Conservation (phyloP, 495 filamentous ascomycete genomes). For the Tuber melanosporum region DNA sequence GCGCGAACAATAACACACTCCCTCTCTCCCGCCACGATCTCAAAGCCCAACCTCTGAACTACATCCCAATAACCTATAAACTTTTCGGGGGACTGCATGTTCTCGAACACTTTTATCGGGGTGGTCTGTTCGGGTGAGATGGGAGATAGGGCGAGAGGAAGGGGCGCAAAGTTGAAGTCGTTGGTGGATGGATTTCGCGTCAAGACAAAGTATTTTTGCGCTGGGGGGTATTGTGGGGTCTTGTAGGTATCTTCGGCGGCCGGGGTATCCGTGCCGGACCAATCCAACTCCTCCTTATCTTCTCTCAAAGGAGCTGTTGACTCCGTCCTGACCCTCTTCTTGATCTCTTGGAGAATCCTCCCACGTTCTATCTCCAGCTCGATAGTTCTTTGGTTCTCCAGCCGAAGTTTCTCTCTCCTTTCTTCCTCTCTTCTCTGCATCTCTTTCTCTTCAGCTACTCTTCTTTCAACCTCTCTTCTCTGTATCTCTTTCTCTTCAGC, state of each 20-base stretch:
- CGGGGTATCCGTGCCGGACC: constrained; percentile 21
- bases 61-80: constrained; percentile 25
- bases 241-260: constrained; percentile 21
- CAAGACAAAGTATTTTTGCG: constrained; percentile 19
- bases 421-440: not conserved
- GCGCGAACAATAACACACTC: constrained; percentile 24
- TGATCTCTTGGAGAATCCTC: not conserved
- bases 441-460: not conserved
- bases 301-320: not conserved
- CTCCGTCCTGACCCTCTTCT: not conserved
- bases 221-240: not conserved
- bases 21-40: constrained; percentile 17
- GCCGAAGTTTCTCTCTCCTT: not conserved
- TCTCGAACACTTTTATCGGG: constrained; percentile 27
- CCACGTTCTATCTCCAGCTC: not conserved
- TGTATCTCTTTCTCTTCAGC: not conserved
- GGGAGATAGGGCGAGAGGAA: constrained; percentile 8
- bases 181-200: constrained; percentile 8
- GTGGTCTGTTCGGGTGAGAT: constrained; percentile 11
- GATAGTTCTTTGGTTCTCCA: not conserved
- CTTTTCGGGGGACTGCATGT: constrained; percentile 10
- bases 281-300: constrained; percentile 15
- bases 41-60: constrained; percentile 20
- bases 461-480: not conserved
- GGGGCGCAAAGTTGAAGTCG: constrained; percentile 16